Conservation (phyloP, 1,284 basidiomycete genomes). For the Serendipita sp. region DNA sequence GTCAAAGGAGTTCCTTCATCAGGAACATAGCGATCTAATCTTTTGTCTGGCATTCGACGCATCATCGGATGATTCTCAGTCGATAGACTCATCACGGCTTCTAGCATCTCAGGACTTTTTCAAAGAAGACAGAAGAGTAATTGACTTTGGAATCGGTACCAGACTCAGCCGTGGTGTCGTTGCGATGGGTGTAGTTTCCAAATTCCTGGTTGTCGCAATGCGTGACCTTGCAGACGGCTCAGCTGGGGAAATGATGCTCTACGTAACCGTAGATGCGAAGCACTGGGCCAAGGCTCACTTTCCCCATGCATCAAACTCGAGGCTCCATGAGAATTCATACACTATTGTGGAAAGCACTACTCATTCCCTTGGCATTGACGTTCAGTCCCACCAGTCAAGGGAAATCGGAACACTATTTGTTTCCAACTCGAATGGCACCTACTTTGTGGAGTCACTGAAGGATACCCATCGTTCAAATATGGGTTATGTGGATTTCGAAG, state of each 20-base stretch:
- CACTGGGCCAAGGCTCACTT: conserved; percentile 75
- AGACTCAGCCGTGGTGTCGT: conserved; percentile 74
- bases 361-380: conserved; percentile 88
- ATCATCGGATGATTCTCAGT: conserved; percentile 27
- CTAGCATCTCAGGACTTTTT: conserved; percentile 74
- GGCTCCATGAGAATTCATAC: conserved; percentile 79
- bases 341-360: conserved; percentile 89
- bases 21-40: conserved; percentile 57
- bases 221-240: conserved; percentile 41
- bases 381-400: conserved; percentile 60
- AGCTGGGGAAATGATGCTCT: conserved; percentile 65
- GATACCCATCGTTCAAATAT: conserved; percentile 80
- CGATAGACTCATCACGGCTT: conserved; percentile 32
- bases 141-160: conserved; percentile 69
- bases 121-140: conserved; percentile 40
- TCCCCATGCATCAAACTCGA: conserved; percentile 69
- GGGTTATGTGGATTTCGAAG: conserved; percentile 91
- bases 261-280: conserved; percentile 68
- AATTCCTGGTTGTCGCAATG: conserved; percentile 79
- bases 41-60: conserved; percentile 79
- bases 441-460: conserved; percentile 81
- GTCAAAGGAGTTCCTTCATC: conserved; percentile 59
- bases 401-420: conserved; percentile 85
- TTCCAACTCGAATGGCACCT: conserved; percentile 87
- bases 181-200: conserved; percentile 80